Evolutionary conservation across 2,329 filamentous ascomycete species (phyloP).

Genomic region (Xylaria polymorpha): DNA sequence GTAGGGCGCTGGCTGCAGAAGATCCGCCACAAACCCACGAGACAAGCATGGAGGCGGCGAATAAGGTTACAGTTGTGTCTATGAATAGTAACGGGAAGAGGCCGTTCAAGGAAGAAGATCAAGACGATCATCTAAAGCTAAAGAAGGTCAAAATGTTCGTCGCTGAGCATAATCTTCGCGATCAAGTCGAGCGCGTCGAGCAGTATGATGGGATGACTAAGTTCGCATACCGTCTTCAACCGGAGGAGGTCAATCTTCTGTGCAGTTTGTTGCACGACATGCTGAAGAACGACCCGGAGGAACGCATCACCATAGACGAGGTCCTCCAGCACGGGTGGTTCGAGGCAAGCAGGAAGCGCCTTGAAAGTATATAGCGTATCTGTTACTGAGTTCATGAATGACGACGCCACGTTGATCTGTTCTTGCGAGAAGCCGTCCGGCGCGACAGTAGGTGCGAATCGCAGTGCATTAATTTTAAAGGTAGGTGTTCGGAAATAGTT

Average conservation of each 20-base stretch:
- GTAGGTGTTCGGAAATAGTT: neutral
- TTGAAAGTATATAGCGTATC: neutral
- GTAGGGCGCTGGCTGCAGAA: neutral
- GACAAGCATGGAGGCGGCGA: neutral
- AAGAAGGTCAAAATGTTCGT: slow-evolving; percentile 20
- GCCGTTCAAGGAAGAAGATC: neutral
- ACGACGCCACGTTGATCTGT: too few species aligned
- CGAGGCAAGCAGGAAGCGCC: slow-evolving; percentile 1
- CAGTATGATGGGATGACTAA: slow-evolving; percentile 18
- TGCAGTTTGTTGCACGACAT: slow-evolving; percentile 26
- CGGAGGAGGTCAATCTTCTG: slow-evolving; percentile 21
- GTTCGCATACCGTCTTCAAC: slow-evolving; percentile 26
- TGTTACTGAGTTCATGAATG: neutral
- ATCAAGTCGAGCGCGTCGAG: slow-evolving; percentile 24
- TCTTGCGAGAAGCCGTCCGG: neutral
- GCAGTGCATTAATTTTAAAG: neutral
- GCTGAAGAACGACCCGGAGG: slow-evolving; percentile 30
- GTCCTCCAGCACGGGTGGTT: slow-evolving; percentile 34
- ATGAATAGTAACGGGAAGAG: slow-evolving; percentile 17
- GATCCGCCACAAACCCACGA: neutral
- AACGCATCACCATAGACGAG: slow-evolving; percentile 25
- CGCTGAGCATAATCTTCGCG: slow-evolving; percentile 17
- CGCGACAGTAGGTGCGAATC: neutral
- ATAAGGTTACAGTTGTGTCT: neutral
- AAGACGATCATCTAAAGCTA: neutral